Percentiles rank a stretch among this genome's conserved stretches.
These are phyloP conservation scores for Suillus lakei DNA, from an alignment of 768 basidiomycete genomes.

Conservation along the genomic window DNA sequence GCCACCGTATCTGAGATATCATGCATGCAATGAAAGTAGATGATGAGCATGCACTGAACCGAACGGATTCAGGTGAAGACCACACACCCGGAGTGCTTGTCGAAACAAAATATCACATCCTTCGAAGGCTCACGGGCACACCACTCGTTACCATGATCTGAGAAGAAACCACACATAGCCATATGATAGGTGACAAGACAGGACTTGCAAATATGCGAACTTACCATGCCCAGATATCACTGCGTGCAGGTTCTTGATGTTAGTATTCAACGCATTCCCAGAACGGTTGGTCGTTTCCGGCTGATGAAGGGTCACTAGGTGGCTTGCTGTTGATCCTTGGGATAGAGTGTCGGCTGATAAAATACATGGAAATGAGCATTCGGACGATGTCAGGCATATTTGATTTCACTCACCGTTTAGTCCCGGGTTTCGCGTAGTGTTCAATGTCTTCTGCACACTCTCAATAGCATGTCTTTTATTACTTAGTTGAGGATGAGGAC, in stretches of 20 bases:
- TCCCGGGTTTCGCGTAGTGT: constrained; percentile 46
- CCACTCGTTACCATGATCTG: constrained; percentile 84
- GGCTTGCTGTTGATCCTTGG: constrained; percentile 65
- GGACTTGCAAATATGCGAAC: background rate
- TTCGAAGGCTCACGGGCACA: constrained; percentile 68
- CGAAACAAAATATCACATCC: constrained; percentile 72
- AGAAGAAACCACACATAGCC: background rate
- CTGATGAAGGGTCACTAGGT: constrained; percentile 43
- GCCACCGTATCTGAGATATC: constrained; percentile 61
- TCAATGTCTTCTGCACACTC: constrained; percentile 37
- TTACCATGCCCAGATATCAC: constrained; percentile 75
- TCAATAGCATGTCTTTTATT: constrained; percentile 32
- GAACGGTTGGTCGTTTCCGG: constrained; percentile 60
- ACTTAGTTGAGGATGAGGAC: background rate
- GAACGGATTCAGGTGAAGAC: background rate
- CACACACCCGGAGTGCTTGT: constrained; percentile 73
- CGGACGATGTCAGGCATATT: background rate
- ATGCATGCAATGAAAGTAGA: constrained; percentile 3
- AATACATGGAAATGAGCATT: background rate
- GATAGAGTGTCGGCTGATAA: constrained; percentile 55
- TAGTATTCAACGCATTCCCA: constrained; percentile 61
- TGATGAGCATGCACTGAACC: background rate
- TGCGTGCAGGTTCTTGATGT: constrained; percentile 68
- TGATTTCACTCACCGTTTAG: constrained; percentile 39
- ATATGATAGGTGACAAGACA: constrained; percentile 12